Conservation (phyloP, 805 yeast species). For the Lipomyces spencermartinsiae region DNA sequence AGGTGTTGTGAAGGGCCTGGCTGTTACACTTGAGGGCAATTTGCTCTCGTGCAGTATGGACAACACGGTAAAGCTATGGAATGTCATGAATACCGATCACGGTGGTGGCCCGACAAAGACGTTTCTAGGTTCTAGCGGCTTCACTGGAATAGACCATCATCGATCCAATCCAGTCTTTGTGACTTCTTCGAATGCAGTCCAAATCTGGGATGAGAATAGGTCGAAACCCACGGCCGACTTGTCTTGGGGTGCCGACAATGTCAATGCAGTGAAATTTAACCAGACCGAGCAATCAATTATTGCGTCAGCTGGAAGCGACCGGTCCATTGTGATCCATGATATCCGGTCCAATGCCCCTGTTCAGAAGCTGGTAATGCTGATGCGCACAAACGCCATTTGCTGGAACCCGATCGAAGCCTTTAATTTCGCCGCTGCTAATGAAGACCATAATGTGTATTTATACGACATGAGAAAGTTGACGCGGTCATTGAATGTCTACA, state of each 20-base stretch:
- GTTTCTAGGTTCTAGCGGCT: conserved; percentile 81
- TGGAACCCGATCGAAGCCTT: conserved; percentile 99
- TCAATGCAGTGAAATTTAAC: conserved; percentile 82
- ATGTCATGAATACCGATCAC: conserved; percentile 54
- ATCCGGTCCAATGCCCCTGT: conserved; percentile 88
- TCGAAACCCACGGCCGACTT: conserved; percentile 76
- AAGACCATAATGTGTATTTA: conserved; percentile 91
- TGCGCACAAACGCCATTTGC: conserved; percentile 83
- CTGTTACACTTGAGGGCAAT: conserved; percentile 69
- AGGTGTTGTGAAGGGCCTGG: conserved; percentile 85
- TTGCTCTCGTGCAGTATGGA: conserved; percentile 90
- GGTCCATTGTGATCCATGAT: conserved; percentile 89
- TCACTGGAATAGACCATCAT: conserved; percentile 87
- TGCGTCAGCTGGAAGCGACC: conserved; percentile 90
- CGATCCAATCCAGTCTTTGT: conserved; percentile 74
- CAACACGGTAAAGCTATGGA: conserved; percentile 88
- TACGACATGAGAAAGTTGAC: conserved; percentile 96
- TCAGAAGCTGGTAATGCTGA: conserved; percentile 81
- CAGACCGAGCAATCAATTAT: conserved; percentile 86
- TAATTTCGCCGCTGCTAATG: conserved; percentile 88
- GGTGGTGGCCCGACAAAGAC: conserved; percentile 71
- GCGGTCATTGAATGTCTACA: conserved; percentile 80
- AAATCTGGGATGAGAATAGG: conserved; percentile 89
- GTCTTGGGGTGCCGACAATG: conserved; percentile 97
- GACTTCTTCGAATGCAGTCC: conserved; percentile 89